phyloP scores from a whole-genome alignment of 495 filamentous ascomycete genomes.

The Cairneyella variabilis region DNA sequence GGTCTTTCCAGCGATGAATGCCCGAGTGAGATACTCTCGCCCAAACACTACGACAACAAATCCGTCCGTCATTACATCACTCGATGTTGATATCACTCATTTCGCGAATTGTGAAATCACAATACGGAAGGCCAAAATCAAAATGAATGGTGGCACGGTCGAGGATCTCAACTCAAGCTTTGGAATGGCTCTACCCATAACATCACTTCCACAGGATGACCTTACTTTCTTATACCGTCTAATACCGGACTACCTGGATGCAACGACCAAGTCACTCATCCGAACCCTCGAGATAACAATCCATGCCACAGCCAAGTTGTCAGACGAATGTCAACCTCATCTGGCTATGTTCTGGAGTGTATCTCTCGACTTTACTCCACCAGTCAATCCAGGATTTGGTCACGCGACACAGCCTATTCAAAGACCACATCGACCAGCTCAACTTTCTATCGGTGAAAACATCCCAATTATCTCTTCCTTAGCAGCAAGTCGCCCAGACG shows the following conservation, averaged over 20 bases:
- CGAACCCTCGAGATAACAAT: slow-evolving; percentile 56
- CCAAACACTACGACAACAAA: slow-evolving; percentile 60
- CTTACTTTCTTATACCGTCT: slow-evolving; percentile 82
- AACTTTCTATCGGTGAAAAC: slow-evolving; percentile 49
- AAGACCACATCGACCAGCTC: slow-evolving; percentile 60
- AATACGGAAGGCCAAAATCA: slow-evolving; percentile 64
- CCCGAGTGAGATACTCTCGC: slow-evolving; percentile 75
- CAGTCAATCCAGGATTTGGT: slow-evolving; percentile 53
- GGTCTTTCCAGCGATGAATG: slow-evolving; percentile 78
- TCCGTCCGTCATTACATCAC: slow-evolving; percentile 63
- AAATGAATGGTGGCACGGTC: slow-evolving; percentile 61
- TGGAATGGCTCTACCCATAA: slow-evolving; percentile 58
- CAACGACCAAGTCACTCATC: slow-evolving; percentile 39
- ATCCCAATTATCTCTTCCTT: slow-evolving; percentile 28
- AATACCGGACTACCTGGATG: slow-evolving; percentile 56
- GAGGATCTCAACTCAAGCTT: slow-evolving; percentile 61
- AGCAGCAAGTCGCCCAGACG: slow-evolving; percentile 46
- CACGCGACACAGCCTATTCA: slow-evolving; percentile 54
- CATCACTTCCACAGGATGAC: slow-evolving; percentile 76
- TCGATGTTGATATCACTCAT: slow-evolving; percentile 86
- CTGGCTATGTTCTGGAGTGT: slow-evolving; percentile 81
- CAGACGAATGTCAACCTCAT: slow-evolving; percentile 60
- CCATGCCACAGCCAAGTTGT: slow-evolving; percentile 59
- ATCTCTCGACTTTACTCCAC: slow-evolving; percentile 75
- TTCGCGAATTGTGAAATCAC: slow-evolving; percentile 69